phyloP scores from a whole-genome alignment of 768 basidiomycete genomes.

The Phlegmacium glaucopus region DNA sequence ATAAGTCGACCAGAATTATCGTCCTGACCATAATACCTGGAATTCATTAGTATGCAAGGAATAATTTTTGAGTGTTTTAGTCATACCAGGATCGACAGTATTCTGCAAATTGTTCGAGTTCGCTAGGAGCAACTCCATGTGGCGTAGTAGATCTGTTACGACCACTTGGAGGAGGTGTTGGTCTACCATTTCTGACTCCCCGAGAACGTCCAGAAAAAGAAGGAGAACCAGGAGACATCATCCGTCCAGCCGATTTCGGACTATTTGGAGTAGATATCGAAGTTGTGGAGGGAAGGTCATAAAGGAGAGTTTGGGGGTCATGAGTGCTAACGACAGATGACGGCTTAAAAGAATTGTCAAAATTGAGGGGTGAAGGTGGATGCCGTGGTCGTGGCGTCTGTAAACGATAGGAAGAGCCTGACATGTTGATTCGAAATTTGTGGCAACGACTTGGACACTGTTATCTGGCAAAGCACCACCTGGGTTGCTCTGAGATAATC shows the following conservation, averaged over 20 bases:
- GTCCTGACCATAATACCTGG: conserved; percentile 83
- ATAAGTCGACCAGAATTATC: conserved; percentile 74
- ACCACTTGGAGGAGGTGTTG: conserved; percentile 54
- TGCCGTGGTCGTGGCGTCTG: conserved; percentile 62
- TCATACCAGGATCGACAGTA: conserved; percentile 75
- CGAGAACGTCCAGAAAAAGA: conserved; percentile 49
- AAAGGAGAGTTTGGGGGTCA: conserved; percentile 65
- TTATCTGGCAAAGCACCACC: conserved; percentile 18
- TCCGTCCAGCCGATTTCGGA: conserved; percentile 38
- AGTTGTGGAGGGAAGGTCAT: conserved; percentile 65
- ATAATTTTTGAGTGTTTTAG: conserved; percentile 1
- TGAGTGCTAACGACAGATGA: conserved; percentile 38
- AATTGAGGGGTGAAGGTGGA: conserved; percentile 58
- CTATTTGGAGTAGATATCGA: conserved; percentile 58
- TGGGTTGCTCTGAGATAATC: conserved; percentile 12
- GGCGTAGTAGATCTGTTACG: conserved; percentile 71
- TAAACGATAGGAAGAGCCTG: conserved; percentile 59
- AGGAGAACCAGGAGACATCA: conserved; percentile 58
- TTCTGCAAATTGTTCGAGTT: conserved; percentile 77
- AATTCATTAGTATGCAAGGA: conserved; percentile 1
- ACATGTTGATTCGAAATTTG: conserved; percentile 39
- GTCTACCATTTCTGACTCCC: conserved; percentile 45
- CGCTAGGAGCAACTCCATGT: conserved; percentile 57
- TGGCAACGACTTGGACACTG: conserved; percentile 17
- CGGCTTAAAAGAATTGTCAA: conserved; percentile 43